These are phyloP conservation scores for Aurifilum marmelostoma DNA, from an alignment of 2,329 filamentous ascomycete genomes.

Conservation along the genomic window DNA sequence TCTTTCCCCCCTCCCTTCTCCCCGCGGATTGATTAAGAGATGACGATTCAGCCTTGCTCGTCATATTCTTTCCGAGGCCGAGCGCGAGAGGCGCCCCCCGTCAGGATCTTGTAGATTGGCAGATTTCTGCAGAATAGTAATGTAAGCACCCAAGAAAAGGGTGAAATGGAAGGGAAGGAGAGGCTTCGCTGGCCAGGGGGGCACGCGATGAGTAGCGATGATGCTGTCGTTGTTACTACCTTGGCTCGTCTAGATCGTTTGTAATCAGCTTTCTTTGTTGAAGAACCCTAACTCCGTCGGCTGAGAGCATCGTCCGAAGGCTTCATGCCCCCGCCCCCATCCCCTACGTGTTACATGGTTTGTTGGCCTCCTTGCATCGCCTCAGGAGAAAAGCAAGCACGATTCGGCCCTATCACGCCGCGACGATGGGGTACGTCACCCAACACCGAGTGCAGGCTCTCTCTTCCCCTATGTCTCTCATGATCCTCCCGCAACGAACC, in stretches of 20 bases:
- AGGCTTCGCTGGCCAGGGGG: neutral
- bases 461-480: neutral
- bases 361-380: neutral
- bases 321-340: too few relatives aligned
- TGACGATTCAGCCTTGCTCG: neutral
- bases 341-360: constrained; percentile 1
- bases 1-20: too few relatives aligned
- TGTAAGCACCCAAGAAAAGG: neutral
- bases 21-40: constrained; percentile 6
- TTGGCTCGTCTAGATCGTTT: neutral
- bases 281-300: neutral
- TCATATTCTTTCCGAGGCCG: neutral
- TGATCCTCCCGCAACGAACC: neutral
- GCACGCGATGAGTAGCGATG: neutral
- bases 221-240: neutral
- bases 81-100: neutral
- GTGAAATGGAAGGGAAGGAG: too few relatives aligned
- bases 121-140: neutral
- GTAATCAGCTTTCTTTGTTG: neutral
- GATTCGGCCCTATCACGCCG: neutral
- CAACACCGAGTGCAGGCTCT: neutral
- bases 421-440: constrained; percentile 5
- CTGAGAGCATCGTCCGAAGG: neutral
- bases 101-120: neutral
- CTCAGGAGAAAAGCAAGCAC: neutral